Evolutionary conservation across 768 basidiomycete species (phyloP).

Genomic region (Hebeloma cylindrosporum): DNA sequence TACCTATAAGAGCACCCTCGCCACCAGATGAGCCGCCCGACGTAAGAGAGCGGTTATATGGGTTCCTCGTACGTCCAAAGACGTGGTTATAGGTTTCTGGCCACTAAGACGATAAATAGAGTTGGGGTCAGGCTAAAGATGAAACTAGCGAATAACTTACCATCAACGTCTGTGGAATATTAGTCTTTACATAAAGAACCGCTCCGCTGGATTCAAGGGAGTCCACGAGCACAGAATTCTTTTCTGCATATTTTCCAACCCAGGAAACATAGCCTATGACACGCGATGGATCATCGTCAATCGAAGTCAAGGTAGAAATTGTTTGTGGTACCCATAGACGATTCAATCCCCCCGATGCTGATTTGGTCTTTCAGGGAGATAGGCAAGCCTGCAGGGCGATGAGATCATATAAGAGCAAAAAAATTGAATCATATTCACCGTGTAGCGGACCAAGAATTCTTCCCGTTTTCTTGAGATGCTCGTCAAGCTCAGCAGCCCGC

Average conservation of each 20-base stretch:
- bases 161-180: slow-evolving; percentile 79
- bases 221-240: slow-evolving; percentile 63
- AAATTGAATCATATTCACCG: slow-evolving; percentile 33
- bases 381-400: slow-evolving; percentile 43
- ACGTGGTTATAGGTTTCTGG: slow-evolving; percentile 76
- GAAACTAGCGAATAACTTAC: slow-evolving; percentile 30
- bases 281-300: background rate
- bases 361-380: slow-evolving; percentile 78
- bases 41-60: slow-evolving; percentile 68
- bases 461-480: slow-evolving; percentile 58
- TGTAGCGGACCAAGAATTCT: slow-evolving; percentile 70
- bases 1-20: slow-evolving; percentile 74
- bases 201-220: slow-evolving; percentile 69
- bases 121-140: background rate
- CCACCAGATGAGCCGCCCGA: slow-evolving; percentile 85
- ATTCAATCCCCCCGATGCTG: slow-evolving; percentile 65
- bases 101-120: slow-evolving; percentile 45
- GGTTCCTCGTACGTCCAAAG: slow-evolving; percentile 79
- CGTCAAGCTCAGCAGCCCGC: slow-evolving; percentile 67
- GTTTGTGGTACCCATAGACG: slow-evolving; percentile 67
- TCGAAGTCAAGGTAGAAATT: background rate
- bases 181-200: slow-evolving; percentile 69
- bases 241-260: slow-evolving; percentile 59
- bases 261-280: slow-evolving; percentile 67
- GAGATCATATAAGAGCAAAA: background rate